Evolutionary conservation across 495 filamentous ascomycete genomes (phyloP).

Genomic region (Hyphodiscus hymeniophilus): DNA sequence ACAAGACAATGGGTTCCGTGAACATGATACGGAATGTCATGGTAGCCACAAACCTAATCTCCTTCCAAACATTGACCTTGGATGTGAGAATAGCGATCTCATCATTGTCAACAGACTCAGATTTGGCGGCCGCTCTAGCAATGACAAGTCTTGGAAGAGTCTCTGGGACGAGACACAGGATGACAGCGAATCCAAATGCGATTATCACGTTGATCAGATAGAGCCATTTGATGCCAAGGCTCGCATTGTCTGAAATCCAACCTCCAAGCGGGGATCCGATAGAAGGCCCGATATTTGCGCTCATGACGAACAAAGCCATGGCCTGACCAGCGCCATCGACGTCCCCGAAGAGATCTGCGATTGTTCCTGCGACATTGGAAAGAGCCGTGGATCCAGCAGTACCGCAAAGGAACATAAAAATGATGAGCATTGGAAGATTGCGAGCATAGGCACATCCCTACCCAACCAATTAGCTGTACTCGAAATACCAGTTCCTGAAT

Average conservation of each 20-base stretch:
- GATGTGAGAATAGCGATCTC: constrained; percentile 20
- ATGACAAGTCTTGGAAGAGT: constrained; percentile 30
- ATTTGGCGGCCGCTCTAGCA: constrained; percentile 20
- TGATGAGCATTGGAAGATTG: constrained; percentile 31
- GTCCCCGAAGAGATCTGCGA: constrained; percentile 30
- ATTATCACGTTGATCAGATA: constrained; percentile 32
- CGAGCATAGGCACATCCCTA: constrained; percentile 26
- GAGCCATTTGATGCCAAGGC: constrained; percentile 29
- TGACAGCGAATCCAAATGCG: constrained; percentile 22
- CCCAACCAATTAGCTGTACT: not conserved
- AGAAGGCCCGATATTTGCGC: constrained; percentile 28
- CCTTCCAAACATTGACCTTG: constrained; percentile 25
- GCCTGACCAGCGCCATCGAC: constrained; percentile 29
- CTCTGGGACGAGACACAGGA: constrained; percentile 29
- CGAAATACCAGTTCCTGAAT: not conserved
- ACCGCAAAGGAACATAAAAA: constrained; percentile 31
- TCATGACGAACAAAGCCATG: constrained; percentile 31
- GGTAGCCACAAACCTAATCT: constrained; percentile 29
- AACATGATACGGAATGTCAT: constrained; percentile 32
- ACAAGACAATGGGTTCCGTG: constrained; percentile 30
- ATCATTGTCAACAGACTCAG: constrained; percentile 13
- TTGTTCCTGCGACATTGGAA: constrained; percentile 31
- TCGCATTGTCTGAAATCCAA: constrained; percentile 24
- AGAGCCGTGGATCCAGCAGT: constrained; percentile 29
- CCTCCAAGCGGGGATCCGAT: constrained; percentile 29